Conservation (phyloP, 768 basidiomycete species). For the Pulveroboletus sp. region DNA sequence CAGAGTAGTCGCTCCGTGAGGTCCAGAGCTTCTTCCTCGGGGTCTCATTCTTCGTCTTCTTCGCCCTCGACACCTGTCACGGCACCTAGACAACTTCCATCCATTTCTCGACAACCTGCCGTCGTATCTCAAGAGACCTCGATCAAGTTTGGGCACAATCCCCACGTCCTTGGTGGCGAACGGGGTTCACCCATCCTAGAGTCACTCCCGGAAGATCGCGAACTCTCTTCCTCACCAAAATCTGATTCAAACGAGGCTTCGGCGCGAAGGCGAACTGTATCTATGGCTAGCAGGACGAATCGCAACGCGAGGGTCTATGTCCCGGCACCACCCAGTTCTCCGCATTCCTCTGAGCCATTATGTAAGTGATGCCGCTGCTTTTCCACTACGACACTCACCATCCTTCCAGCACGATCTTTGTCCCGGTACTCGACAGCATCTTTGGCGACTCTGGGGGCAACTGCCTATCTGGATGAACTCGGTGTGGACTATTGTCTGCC, state of each 20-base stretch:
- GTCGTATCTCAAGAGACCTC: constrained; percentile 22
- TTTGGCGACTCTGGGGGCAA: constrained; percentile 20
- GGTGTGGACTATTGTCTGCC: constrained; percentile 26
- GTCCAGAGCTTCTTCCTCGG: constrained; percentile 23
- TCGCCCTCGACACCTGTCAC: constrained; percentile 20
- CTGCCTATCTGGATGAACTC: constrained; percentile 30
- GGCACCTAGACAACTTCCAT: constrained; percentile 13
- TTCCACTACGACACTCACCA: not conserved
- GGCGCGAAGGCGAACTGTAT: constrained; percentile 16
- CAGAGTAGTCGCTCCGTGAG: constrained; percentile 3
- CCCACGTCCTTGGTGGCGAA: constrained; percentile 15
- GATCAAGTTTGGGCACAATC: constrained; percentile 28
- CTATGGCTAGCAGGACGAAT: constrained; percentile 13
- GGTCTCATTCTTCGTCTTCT: constrained; percentile 26
- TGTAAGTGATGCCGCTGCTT: constrained; percentile 9
- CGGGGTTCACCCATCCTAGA: constrained; percentile 31
- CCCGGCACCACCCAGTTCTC: constrained; percentile 5
- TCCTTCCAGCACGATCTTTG: constrained; percentile 14
- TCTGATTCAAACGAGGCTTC: constrained; percentile 3
- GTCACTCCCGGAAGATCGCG: constrained; percentile 49
- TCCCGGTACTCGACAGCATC: constrained; percentile 22
- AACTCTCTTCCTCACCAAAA: constrained; percentile 29
- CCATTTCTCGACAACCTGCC: constrained; percentile 16
- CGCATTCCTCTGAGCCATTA: constrained; percentile 4
- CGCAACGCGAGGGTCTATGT: constrained; percentile 19